These are phyloP conservation scores for Trichoderma simmonsii DNA, from an alignment of 2,329 filamentous ascomycete species.

Conservation along the genomic window DNA sequence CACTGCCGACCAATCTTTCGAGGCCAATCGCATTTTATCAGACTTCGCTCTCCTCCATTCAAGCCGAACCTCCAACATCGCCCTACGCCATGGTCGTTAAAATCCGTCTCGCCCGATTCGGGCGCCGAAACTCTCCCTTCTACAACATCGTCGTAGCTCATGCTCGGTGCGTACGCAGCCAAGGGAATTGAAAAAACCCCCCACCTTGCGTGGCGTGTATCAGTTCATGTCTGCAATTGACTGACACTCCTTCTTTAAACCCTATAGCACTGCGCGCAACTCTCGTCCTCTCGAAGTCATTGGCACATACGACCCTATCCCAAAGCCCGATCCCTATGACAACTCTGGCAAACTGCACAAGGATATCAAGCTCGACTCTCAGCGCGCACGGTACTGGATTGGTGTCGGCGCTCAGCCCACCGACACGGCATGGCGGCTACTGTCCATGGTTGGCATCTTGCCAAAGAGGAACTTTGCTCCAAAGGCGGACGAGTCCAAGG, in stretches of 20 bases:
- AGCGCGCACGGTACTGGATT: slow-evolving; percentile 89
- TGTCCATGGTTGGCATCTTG: slow-evolving; percentile 66
- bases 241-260: slow-evolving; percentile 30
- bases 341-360: slow-evolving; percentile 71
- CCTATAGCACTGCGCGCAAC: slow-evolving; percentile 69
- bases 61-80: background rate
- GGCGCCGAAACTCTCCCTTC: slow-evolving; percentile 80
- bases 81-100: slow-evolving; percentile 73
- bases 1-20: background rate
- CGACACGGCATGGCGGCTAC: slow-evolving; percentile 80
- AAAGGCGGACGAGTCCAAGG: slow-evolving; percentile 26
- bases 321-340: slow-evolving; percentile 59
- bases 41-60: background rate
- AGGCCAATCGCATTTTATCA: background rate
- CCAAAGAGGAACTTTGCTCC: slow-evolving; percentile 39
- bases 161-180: slow-evolving; percentile 60
- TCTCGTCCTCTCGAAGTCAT: slow-evolving; percentile 91
- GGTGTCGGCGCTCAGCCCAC: slow-evolving; percentile 95
- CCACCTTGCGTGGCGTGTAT: background rate
- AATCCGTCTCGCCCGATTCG: slow-evolving; percentile 91
- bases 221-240: background rate
- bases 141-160: slow-evolving; percentile 98
- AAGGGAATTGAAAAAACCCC: background rate
- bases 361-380: slow-evolving; percentile 81
- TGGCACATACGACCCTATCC: slow-evolving; percentile 69